Percentiles rank a stretch among this genome's conserved stretches.
These are phyloP conservation scores for Arthromyces matolae DNA, from an alignment of 768 basidiomycete genomes.

Conservation along the genomic window DNA sequence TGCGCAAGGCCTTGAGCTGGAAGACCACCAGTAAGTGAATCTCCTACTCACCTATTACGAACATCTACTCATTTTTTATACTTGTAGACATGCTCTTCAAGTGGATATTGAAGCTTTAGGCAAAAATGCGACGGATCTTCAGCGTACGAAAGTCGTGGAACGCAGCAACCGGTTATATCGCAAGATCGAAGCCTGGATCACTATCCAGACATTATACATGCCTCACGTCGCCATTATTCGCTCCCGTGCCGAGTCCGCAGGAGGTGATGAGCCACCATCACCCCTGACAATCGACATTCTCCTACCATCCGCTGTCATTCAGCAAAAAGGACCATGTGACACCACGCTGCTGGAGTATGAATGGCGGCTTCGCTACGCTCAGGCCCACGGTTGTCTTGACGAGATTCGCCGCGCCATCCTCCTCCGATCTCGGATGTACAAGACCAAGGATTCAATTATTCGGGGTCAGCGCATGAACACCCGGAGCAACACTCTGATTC, in stretches of 20 bases:
- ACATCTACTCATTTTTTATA: neutral
- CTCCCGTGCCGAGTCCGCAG: neutral
- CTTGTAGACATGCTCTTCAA: neutral
- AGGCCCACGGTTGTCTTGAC: conserved; percentile 26
- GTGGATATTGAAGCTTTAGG: conserved; percentile 1
- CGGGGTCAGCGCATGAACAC: conserved; percentile 25
- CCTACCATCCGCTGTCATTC: neutral
- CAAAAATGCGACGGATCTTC: conserved; percentile 23
- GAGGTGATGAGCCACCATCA: neutral
- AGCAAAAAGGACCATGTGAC: neutral
- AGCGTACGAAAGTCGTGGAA: conserved; percentile 26
- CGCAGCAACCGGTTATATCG: conserved; percentile 18
- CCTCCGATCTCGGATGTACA: conserved; percentile 23
- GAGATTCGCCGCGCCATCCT: conserved; percentile 26
- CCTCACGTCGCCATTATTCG: conserved; percentile 13
- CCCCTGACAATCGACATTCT: conserved; percentile 1
- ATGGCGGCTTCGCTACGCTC: conserved; percentile 23
- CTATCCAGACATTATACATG: conserved; percentile 27
- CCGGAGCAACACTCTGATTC: conserved; percentile 17
- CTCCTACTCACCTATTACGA: too few species aligned
- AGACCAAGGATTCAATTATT: conserved; percentile 25
- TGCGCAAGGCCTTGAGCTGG: conserved; percentile 22
- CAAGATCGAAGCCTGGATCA: conserved; percentile 25
- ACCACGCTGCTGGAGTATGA: conserved; percentile 19
- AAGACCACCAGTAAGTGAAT: conserved; percentile 17